Percentiles rank a stretch among this genome's conserved stretches.
These are phyloP conservation scores for Myrica gale DNA, from an alignment of 306 rosid species.

Conservation along the genomic window DNA sequence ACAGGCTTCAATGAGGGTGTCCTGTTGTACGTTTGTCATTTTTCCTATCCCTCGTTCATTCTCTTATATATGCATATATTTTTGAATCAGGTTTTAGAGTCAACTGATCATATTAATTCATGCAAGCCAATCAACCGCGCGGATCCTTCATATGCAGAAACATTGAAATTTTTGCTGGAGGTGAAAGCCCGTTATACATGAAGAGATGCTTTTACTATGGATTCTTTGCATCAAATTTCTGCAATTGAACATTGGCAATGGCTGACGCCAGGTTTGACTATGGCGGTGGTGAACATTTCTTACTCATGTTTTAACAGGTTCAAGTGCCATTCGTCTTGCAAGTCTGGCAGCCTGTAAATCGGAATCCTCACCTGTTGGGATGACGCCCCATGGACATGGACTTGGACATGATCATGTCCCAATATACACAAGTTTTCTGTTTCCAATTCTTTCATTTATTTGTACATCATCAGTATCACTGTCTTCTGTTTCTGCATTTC, in stretches of 20 bases:
- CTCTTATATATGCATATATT: constrained; percentile 16
- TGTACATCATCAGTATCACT: too few species aligned
- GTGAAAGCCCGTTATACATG: constrained; percentile 44
- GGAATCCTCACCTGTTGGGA: too few species aligned
- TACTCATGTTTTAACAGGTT: constrained; percentile 7
- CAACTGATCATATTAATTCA: constrained; percentile 92
- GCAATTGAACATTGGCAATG: neutral
- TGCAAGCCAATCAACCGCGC: constrained; percentile 78
- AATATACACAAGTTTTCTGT: too few species aligned
- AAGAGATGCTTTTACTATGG: constrained; percentile 10
- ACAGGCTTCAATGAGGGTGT: neutral
- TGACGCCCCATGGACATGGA: too few species aligned
- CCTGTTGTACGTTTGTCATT: neutral
- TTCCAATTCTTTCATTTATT: too few species aligned
- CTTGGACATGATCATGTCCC: too few species aligned
- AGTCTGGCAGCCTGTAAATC: constrained; percentile 2
- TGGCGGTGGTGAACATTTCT: neutral
- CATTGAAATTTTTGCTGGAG: constrained; percentile 69
- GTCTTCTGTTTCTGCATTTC: too few species aligned
- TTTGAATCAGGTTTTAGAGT: constrained; percentile 79
- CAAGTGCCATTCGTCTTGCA: constrained; percentile 7
- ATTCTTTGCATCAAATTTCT: neutral
- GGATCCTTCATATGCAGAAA: constrained; percentile 85
- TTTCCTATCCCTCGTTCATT: neutral
- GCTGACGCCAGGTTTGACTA: constrained; percentile 22